Conservation (phyloP, 2,329 filamentous ascomycete genomes). For the Colletotrichum zoysiae region DNA sequence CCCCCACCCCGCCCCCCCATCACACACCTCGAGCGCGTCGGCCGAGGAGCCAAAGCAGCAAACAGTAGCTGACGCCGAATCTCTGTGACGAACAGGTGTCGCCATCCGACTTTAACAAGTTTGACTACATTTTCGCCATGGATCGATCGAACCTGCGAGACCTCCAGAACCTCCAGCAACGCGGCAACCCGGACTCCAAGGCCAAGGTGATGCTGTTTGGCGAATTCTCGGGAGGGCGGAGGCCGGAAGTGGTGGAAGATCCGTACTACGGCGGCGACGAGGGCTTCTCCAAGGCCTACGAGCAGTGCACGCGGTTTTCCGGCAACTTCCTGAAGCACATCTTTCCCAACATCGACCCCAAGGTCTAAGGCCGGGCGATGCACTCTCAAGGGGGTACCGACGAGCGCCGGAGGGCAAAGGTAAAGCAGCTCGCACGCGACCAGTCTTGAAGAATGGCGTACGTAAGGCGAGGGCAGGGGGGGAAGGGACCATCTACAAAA, state of each 20-base stretch:
- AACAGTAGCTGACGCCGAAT: slow-evolving; percentile 8
- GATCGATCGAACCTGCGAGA: slow-evolving; percentile 84
- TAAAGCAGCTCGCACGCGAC: background rate
- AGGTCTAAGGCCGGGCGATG: slow-evolving; percentile 3
- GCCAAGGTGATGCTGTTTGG: slow-evolving; percentile 86
- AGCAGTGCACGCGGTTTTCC: slow-evolving; percentile 84
- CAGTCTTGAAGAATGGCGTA: background rate
- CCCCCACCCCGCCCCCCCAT: no score
- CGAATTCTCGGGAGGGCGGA: slow-evolving; percentile 75
- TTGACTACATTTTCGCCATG: slow-evolving; percentile 97
- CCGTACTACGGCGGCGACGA: slow-evolving; percentile 91
- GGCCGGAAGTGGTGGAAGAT: slow-evolving; percentile 81
- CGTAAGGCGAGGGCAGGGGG: slow-evolving; percentile 7
- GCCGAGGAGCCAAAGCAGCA: background rate
- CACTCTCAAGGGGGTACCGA: background rate
- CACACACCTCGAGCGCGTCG: background rate
- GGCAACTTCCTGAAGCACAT: slow-evolving; percentile 78
- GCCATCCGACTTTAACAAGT: slow-evolving; percentile 80
- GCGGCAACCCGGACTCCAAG: slow-evolving; percentile 68
- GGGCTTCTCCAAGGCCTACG: slow-evolving; percentile 88
- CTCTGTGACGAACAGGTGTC: slow-evolving; percentile 57
- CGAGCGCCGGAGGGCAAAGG: background rate
- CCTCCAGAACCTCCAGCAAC: slow-evolving; percentile 71
- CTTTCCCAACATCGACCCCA: slow-evolving; percentile 54
- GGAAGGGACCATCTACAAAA: slow-evolving; percentile 12